Conservation (phyloP, 257 asterid species). For the Solanum medicagineum region DNA sequence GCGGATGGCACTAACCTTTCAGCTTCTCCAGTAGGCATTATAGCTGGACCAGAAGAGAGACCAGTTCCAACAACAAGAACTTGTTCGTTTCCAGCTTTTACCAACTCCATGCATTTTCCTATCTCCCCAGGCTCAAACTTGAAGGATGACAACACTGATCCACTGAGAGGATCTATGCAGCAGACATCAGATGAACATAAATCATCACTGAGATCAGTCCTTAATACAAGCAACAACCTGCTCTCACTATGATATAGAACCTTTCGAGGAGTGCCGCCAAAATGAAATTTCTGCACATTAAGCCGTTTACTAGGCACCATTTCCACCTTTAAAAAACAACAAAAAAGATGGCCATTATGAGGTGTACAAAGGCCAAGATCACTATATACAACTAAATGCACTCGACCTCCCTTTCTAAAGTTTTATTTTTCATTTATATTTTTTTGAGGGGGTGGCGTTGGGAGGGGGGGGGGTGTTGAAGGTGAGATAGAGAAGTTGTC, state of each 20-base stretch:
- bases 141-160: conserved; percentile 62
- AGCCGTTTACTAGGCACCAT: conserved; percentile 98
- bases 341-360: background rate
- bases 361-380: background rate
- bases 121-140: conserved; percentile 89
- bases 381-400: background rate
- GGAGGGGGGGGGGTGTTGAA: too few species aligned
- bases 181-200: conserved; percentile 81
- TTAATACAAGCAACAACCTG: conserved; percentile 68
- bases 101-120: conserved; percentile 91
- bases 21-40: conserved; percentile 98
- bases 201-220: conserved; percentile 70
- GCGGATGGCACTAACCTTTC: conserved; percentile 43
- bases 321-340: conserved; percentile 55
- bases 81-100: conserved; percentile 62
- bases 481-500: background rate
- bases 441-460: background rate
- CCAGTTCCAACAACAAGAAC: conserved; percentile 93
- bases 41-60: conserved; percentile 78
- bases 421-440: background rate
- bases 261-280: conserved; percentile 96
- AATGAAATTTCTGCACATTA: conserved; percentile 87
- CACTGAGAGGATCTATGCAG: conserved; percentile 87
- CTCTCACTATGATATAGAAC: conserved; percentile 76
- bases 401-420: background rate